Base-by-base conservation (phyloP, 768 basidiomycete species). In the Agaricus subrufescens region DNA sequence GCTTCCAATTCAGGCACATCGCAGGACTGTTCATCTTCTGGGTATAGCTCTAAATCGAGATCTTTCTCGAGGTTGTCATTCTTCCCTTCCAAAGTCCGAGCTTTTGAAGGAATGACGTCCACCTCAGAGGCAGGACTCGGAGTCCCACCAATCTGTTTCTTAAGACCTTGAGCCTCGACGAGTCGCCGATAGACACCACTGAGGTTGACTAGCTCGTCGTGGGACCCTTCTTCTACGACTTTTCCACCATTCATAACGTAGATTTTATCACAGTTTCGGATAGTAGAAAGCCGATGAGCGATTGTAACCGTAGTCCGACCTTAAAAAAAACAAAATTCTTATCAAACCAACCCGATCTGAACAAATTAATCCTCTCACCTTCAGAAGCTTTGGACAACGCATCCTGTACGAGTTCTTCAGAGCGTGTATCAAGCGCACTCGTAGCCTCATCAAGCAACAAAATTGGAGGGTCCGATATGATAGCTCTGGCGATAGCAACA, bases 231-330 rank as follows among this genome's bases (percentile, higher is more conserved):
- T 67, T 93, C 90, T 38, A 91, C 70, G 53, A 92, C 80, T 47
- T 82, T 71, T 1, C 90, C 90, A 1, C 82, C 83, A 49, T 87
- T 88, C 85, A 92, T 90, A 53, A 93, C 89, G 61, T 84, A 86
- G 58, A 89, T 89, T 51, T 76, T 69, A 66, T 88, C 76, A 0
- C 87, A 87, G 61, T 88, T 83, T 71, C 85, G 86, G 76, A 91
- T 86, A 23, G 87, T 90, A 9, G 85, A 86, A 1, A 86, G 73
- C 52, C 86, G 78, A 58, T 86, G 85, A 19, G 86, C 84, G 48
- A 87, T 85, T 3, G 84, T 85, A 65, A 87, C 83, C 0, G 85
- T 86, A 6, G 86, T 87, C 37, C 85, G 82, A 39, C 82, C 69
- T 10, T 43, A 19, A n/a, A 8, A 47, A 50, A 34, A 9, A 11